Base-by-base conservation (phyloP, 352 stramenopile genomes). In the Phytopythium kandeliae region DNA sequence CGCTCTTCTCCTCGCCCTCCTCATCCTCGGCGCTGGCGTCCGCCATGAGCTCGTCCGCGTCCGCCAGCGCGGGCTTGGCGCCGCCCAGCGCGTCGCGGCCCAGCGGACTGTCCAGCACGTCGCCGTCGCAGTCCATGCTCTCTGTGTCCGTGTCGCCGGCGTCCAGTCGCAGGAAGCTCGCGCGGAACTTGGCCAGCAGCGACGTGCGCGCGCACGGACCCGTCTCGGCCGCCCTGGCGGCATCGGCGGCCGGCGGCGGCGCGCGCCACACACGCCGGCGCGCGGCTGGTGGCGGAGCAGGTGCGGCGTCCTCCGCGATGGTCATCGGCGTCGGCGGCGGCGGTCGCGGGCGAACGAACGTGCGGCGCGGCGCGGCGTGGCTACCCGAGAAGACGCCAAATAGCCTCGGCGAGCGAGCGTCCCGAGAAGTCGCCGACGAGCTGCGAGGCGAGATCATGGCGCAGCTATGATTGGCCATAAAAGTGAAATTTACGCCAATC, bases 61-160 rank as follows among this genome's bases (percentile, higher is more conserved):
- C 58, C 25, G 9, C 16, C 42, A 35, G 24, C 15, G 0, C 15
- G 25, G 22, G 8, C 42, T 33, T 35, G 25, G 1, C 3, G 16
- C 3, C 12, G 9, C 9, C 8, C 16, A 38, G 17, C 16, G 33
- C 38, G 24, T 55, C 36, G 24, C 4, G 16, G 28, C 17, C 24
- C 38, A 50, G 19, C 17, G 31, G 33, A 15, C 19, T 42, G 28
- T 55, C 24, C 13, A 40, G 28, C 15, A 11, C 41, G 30, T 64
- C 44, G 25, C 35, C 13, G 25, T 65, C 52, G 30, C 54, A 44
- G 28, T 62, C 60, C 30, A 61, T 26, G 22, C 65, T 67, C 48
- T 70, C 65, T 22, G 58, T 69, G 41, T 75, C 66, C 31, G 66
- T 71, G 31, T 71, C 67, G 26, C 59, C 69, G n/a, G 45, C 49